Conservation (phyloP, 306 rosid genomes). For the Begonia peltatifolia region DNA sequence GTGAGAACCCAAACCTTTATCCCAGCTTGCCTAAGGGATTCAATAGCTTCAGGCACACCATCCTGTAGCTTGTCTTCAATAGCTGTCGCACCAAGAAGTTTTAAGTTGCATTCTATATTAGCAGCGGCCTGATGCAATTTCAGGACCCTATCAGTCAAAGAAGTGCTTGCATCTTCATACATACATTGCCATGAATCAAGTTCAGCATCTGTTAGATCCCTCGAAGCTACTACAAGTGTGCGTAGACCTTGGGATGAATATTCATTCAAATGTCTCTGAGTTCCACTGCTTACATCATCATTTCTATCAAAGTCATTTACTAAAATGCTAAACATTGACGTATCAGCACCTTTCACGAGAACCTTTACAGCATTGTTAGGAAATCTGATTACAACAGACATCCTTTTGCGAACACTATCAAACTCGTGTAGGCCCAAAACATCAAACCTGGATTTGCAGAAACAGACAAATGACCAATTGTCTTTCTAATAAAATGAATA, state of each 20-base stretch:
- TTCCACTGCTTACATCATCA: constrained; percentile 22
- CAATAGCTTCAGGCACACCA: constrained; percentile 95
- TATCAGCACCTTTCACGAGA: constrained; percentile 94
- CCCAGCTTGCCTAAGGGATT: constrained; percentile 88
- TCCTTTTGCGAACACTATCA: constrained; percentile 90
- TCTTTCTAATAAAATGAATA: too few species aligned
- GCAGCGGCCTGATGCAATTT: constrained; percentile 73
- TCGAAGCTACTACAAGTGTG: constrained; percentile 78
- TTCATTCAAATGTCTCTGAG: constrained; percentile 60
- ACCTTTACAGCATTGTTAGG: constrained; percentile 74
- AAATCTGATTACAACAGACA: constrained; percentile 90
- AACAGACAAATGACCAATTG: not conserved
- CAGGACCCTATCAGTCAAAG: constrained; percentile 57
- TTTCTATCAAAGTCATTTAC: constrained; percentile 25
- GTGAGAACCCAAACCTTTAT: constrained; percentile 99
- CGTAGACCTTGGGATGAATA: constrained; percentile 80
- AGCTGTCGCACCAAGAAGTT: constrained; percentile 81
- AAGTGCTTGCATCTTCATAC: constrained; percentile 90
- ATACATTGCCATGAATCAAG: constrained; percentile 71
- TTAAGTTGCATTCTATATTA: constrained; percentile 59
- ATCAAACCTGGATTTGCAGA: constrained; percentile 56
- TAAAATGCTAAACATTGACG: constrained; percentile 62
- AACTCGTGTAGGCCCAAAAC: constrained; percentile 96
- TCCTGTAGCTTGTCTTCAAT: constrained; percentile 91
- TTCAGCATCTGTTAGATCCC: constrained; percentile 59